Base-by-base conservation (phyloP, 352 stramenopile species). In the Pythium sp. region DNA sequence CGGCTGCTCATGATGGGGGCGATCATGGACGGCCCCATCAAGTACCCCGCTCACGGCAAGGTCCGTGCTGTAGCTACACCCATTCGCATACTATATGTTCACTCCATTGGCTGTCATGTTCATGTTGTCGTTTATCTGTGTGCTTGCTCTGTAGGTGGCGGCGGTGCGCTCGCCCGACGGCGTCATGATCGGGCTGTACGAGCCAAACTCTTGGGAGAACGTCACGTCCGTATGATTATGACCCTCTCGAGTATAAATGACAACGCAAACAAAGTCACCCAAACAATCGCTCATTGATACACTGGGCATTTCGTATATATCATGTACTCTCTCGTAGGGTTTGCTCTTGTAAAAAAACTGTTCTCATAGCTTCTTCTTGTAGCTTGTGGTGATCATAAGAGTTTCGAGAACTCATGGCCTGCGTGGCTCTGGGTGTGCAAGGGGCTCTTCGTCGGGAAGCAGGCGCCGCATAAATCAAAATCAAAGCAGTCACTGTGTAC, bases 121-220 rank as follows among this genome's bases (percentile, higher is more conserved):
- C 24, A 26, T 26, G 24, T 1, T 26, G 24, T 26, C 24, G 24
- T 26, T 26, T 26, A 26, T 26, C 24, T 26, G 24, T 26, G 24
- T 26, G 24, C 24, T 26, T 26, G 24, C 24, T 26, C 32, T 53
- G 30, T 66, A 95, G 84, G 85, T 97, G 46, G 91, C 90, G 14
- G 86, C 89, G 18, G 55, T 97, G 43, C 91, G 91, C 24, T 96
- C 87, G 26, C 91, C 91, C 0, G 91, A 97, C 69, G 91, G 91
- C 51, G 87, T 96, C 60, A 97, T 97, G 91, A 96, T 97, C 63
- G 91, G 91, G 4, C 79, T 97, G 28, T 97, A 97, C 70, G 89
- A 97, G 67, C 86, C 90, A 28, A 96, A 97, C 68, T 88, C 86
- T 56, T 93, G 85, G 86, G 86, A 93, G 5, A 92, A 89, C 58